phyloP scores from a whole-genome alignment of 2,329 filamentous ascomycete genomes.

The Gnomoniopsis smithogilvyi region DNA sequence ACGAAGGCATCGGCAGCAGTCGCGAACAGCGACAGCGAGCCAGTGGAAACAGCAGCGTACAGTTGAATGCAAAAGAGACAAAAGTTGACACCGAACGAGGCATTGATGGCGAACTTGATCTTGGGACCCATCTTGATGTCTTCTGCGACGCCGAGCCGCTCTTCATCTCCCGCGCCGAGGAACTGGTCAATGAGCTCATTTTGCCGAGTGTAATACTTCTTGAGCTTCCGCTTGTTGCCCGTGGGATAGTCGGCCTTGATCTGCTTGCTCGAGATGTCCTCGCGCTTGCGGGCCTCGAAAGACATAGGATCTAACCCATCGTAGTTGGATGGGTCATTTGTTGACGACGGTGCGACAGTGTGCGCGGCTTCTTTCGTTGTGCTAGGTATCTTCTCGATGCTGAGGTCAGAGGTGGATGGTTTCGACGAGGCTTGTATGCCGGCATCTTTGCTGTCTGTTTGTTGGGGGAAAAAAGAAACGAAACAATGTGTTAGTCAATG shows the following conservation, averaged over 20 bases:
- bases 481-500: constrained; percentile 3
- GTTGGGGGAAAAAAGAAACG: constrained; percentile 4
- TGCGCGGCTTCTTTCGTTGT: background rate
- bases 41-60: constrained; percentile 55
- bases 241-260: constrained; percentile 46
- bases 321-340: background rate
- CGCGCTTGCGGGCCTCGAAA: constrained; percentile 37
- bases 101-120: constrained; percentile 51
- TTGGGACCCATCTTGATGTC: constrained; percentile 46
- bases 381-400: background rate
- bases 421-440: background rate
- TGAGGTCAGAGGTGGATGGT: background rate
- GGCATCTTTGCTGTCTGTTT: background rate
- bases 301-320: constrained; percentile 32
- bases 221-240: constrained; percentile 39
- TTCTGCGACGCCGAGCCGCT: constrained; percentile 48
- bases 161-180: constrained; percentile 53
- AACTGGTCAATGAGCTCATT: constrained; percentile 50
- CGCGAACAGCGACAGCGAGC: constrained; percentile 61
- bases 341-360: background rate
- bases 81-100: constrained; percentile 48
- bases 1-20: constrained; percentile 64
- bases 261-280: constrained; percentile 39
- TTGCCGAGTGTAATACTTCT: constrained; percentile 45
- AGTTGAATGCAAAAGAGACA: constrained; percentile 56